Conservation (phyloP, 176 grass and related monocot genomes). For the Eragrostis nindensis region DNA sequence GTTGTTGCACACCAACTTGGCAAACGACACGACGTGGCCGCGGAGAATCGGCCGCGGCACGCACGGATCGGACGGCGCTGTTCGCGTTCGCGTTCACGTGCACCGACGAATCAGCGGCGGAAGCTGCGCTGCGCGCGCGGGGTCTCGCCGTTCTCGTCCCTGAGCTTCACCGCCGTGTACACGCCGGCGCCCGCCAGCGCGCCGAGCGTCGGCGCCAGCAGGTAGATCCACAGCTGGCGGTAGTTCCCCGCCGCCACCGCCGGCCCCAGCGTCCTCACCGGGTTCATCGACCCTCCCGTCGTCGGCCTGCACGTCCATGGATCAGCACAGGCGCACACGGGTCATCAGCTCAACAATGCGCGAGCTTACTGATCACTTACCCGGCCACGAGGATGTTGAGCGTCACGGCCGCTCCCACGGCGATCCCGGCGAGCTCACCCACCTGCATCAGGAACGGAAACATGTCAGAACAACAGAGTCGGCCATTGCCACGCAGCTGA, state of each 20-base stretch:
- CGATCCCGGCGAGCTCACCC: constrained; percentile 86
- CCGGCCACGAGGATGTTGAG: constrained; percentile 95
- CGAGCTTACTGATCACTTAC: no score
- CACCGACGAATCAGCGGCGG: constrained; percentile 53
- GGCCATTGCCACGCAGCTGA: not conserved
- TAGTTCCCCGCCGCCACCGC: constrained; percentile 94
- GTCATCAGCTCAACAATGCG: not conserved
- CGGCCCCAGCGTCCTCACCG: constrained; percentile 90
- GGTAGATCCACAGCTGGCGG: constrained; percentile 93
- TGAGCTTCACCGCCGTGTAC: constrained; percentile 86
- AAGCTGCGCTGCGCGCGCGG: constrained; percentile 74
- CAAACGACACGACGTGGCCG: not conserved
- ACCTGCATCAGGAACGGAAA: constrained; percentile 35
- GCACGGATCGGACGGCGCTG: not conserved
- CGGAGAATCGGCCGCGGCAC: not conserved
- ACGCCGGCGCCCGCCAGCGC: constrained; percentile 67
- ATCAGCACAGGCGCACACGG: no score
- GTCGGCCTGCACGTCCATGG: constrained; percentile 51
- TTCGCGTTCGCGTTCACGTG: not conserved
- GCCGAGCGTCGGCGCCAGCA: constrained; percentile 81
- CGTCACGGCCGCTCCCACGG: constrained; percentile 79
- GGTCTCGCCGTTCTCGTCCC: constrained; percentile 67
- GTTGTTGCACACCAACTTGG: not conserved
- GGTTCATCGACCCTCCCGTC: constrained; percentile 95
- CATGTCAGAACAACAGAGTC: not conserved